These are phyloP conservation scores for Cardamine resedifolia DNA, from an alignment of 345 rosid genomes.

Conservation along the genomic window DNA sequence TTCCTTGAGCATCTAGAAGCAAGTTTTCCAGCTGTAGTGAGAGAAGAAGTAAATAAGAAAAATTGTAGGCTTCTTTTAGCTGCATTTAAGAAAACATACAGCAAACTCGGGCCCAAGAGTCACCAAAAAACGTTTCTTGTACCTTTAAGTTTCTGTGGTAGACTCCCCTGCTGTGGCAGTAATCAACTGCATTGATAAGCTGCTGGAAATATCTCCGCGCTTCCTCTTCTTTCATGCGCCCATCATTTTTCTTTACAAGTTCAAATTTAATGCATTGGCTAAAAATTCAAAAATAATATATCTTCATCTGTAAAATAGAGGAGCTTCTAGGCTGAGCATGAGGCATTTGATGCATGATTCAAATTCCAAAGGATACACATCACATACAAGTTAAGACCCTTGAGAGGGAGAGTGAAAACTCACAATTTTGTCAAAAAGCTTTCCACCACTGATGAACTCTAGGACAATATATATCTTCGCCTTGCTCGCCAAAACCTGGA, in stretches of 20 bases:
- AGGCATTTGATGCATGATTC: background rate
- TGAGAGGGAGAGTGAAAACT: constrained; percentile 33
- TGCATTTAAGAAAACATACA: background rate
- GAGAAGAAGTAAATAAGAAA: constrained; percentile 15
- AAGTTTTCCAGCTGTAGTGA: constrained; percentile 79
- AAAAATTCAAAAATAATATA: background rate
- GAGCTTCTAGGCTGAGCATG: background rate
- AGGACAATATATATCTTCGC: constrained; percentile 59
- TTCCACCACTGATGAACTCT: constrained; percentile 66
- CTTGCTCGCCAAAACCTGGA: constrained; percentile 75
- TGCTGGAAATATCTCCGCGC: constrained; percentile 95
- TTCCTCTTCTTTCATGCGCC: constrained; percentile 86
- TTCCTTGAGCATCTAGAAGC: constrained; percentile 75
- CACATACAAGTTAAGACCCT: constrained; percentile 3
- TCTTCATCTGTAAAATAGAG: constrained; percentile 5
- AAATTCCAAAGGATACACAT: background rate
- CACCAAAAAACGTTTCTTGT: constrained; percentile 18
- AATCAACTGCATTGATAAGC: constrained; percentile 85
- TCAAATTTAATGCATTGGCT: constrained; percentile 26
- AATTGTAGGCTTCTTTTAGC: background rate
- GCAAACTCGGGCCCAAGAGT: constrained; percentile 1
- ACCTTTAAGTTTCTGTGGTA: constrained; percentile 92
- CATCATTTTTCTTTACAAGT: constrained; percentile 70
- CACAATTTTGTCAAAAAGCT: constrained; percentile 73
- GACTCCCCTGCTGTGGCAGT: constrained; percentile 88